Evolutionary conservation across 495 filamentous ascomycete genomes (phyloP).

Genomic region (Xanthoparmelia taractica): DNA sequence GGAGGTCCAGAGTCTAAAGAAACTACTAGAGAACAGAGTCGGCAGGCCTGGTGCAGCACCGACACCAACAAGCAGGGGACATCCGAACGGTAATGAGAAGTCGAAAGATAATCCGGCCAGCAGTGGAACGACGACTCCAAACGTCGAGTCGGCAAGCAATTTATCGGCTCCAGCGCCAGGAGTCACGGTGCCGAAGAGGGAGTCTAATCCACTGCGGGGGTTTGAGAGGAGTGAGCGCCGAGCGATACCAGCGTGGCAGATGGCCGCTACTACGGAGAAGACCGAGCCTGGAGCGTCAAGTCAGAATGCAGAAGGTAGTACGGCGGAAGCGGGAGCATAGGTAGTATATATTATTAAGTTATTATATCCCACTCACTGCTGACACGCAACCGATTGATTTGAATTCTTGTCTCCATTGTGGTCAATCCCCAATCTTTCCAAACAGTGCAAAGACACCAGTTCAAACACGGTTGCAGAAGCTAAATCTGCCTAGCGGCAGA

Average conservation of each 20-base stretch:
- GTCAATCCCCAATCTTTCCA: background rate
- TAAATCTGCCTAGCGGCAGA: no score
- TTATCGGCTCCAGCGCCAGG: conserved; percentile 32
- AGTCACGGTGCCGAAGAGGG: conserved; percentile 32
- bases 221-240: conserved; percentile 39
- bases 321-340: conserved; percentile 8
- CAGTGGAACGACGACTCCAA: conserved; percentile 28
- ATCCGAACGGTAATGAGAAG: conserved; percentile 25
- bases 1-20: conserved; percentile 89
- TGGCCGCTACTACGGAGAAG: conserved; percentile 61
- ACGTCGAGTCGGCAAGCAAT: conserved; percentile 29
- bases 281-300: conserved; percentile 1
- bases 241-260: conserved; percentile 85
- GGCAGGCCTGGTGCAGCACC: conserved; percentile 37
- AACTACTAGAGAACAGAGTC: conserved; percentile 73
- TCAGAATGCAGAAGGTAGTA: background rate
- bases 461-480: no score
- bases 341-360: background rate
- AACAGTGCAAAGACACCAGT: background rate
- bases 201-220: conserved; percentile 33
- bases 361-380: background rate
- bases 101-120: conserved; percentile 7
- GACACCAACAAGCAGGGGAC: conserved; percentile 27
- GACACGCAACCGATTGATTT: background rate
- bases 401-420: background rate